These are phyloP conservation scores for Echeveria elegans DNA, from an alignment of 164 flowering plant genomes.

Conservation along the genomic window DNA sequence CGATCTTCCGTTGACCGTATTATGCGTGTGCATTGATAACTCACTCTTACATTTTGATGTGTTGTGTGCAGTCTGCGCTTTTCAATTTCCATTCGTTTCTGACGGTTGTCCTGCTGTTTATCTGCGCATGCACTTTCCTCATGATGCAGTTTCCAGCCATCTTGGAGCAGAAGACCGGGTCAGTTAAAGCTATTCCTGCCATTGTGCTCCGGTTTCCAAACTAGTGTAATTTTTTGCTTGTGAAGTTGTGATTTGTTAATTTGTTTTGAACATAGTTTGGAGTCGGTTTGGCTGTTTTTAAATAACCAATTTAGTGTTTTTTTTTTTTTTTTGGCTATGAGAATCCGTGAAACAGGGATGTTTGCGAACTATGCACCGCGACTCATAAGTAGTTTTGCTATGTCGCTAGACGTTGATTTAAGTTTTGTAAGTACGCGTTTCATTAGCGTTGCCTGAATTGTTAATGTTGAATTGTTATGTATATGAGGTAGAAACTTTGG, in stretches of 20 bases:
- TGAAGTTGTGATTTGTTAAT: neutral
- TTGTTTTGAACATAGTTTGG: too few relatives aligned
- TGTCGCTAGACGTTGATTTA: neutral
- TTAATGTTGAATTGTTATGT: neutral
- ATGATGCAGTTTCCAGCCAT: slow-evolving; percentile 14
- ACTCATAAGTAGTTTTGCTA: too few relatives aligned
- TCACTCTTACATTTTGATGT: neutral
- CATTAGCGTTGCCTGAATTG: neutral
- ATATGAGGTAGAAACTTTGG: neutral
- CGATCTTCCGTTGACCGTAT: neutral
- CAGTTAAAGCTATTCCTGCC: neutral
- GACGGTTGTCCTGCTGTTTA: slow-evolving; percentile 8
- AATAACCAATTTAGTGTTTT: too few relatives aligned
- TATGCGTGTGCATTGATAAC: neutral
- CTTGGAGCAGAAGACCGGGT: slow-evolving; percentile 12
- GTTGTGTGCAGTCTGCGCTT: slow-evolving; percentile 8
- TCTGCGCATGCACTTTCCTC: slow-evolving; percentile 11
- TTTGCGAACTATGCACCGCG: too few relatives aligned
- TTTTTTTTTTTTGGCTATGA: too few relatives aligned
- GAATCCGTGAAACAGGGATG: too few relatives aligned
- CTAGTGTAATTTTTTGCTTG: neutral
- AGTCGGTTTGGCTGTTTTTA: neutral
- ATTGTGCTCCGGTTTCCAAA: neutral
- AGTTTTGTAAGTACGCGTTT: too few relatives aligned
- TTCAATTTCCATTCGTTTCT: slow-evolving; percentile 14